These are phyloP conservation scores for Fusarium stilboides DNA, from an alignment of 2,329 filamentous ascomycete genomes.

Conservation along the genomic window DNA sequence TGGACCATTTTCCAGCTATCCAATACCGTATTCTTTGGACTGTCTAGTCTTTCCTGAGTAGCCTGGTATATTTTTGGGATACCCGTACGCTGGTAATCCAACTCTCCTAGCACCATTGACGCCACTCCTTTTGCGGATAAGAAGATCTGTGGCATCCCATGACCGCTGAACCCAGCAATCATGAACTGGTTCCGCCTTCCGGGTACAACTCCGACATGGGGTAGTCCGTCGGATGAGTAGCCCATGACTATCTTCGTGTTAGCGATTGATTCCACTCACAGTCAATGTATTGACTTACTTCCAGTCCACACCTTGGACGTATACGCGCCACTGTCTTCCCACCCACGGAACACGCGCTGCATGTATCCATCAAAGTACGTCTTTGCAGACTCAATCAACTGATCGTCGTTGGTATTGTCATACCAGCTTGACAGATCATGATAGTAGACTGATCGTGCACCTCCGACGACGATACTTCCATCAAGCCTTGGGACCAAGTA, in stretches of 20 bases:
- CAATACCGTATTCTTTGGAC: background rate
- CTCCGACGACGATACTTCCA: conserved; percentile 1
- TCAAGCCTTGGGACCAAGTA: conserved; percentile 11
- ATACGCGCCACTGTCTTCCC: conserved; percentile 60
- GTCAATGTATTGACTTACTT: conserved; percentile 45
- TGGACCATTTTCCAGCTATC: conserved; percentile 2
- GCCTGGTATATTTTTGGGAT: background rate
- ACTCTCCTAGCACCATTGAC: background rate
- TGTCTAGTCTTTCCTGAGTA: background rate
- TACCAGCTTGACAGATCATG: conserved; percentile 10
- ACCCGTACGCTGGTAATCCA: background rate
- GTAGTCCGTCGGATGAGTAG: conserved; percentile 59
- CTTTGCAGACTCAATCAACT: conserved; percentile 1
- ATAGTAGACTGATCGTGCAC: background rate
- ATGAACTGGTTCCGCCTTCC: conserved; percentile 31
- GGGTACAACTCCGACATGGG: conserved; percentile 62
- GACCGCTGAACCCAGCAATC: conserved; percentile 51
- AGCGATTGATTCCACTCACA: fast-evolving
- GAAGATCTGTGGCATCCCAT: conserved; percentile 63
- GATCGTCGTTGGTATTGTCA: conserved; percentile 4
- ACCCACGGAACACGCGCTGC: conserved; percentile 63
- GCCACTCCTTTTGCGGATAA: conserved; percentile 14
- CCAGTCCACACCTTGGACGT: conserved; percentile 52
- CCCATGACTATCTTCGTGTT: conserved; percentile 56
- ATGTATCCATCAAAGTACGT: conserved; percentile 64